These are phyloP conservation scores for Polyporus arcularius DNA, from an alignment of 768 basidiomycete genomes.

Conservation along the genomic window DNA sequence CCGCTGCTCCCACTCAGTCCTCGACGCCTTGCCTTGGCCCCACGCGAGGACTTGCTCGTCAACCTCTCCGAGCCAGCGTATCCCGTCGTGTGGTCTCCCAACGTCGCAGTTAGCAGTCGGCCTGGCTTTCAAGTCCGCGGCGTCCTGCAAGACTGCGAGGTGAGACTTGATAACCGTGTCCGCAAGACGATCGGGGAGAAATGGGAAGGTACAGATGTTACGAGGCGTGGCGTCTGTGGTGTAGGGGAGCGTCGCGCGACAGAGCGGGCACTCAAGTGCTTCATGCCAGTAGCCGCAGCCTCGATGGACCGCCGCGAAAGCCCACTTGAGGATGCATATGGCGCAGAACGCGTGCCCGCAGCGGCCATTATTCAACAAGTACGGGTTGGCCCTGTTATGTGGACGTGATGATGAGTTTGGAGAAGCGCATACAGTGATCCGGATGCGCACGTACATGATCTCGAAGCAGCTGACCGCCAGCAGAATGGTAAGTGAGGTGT, in stretches of 20 bases:
- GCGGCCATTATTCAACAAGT: slow-evolving; percentile 49
- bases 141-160: slow-evolving; percentile 43
- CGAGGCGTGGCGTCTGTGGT: slow-evolving; percentile 57
- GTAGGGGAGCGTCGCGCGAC: slow-evolving; percentile 52
- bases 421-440: neutral
- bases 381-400: slow-evolving; percentile 50
- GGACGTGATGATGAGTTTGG: neutral
- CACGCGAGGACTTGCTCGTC: slow-evolving; percentile 35
- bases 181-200: slow-evolving; percentile 61
- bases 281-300: slow-evolving; percentile 70
- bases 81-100: slow-evolving; percentile 34
- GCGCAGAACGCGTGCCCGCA: slow-evolving; percentile 75
- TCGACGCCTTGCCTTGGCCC: slow-evolving; percentile 51
- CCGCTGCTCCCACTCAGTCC: slow-evolving; percentile 60
- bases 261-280: slow-evolving; percentile 66
- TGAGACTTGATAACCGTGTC: slow-evolving; percentile 54
- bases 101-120: neutral
- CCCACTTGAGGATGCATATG: slow-evolving; percentile 66
- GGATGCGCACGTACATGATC: slow-evolving; percentile 41
- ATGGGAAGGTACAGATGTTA: slow-evolving; percentile 53
- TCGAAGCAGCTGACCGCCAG: slow-evolving; percentile 56
- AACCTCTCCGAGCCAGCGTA: slow-evolving; percentile 26
- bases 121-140: neutral
- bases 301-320: slow-evolving; percentile 65
- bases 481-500: neutral